These are phyloP conservation scores for Rhytidhysteron rufulum DNA, from an alignment of 2,329 filamentous ascomycete species.

Conservation along the genomic window DNA sequence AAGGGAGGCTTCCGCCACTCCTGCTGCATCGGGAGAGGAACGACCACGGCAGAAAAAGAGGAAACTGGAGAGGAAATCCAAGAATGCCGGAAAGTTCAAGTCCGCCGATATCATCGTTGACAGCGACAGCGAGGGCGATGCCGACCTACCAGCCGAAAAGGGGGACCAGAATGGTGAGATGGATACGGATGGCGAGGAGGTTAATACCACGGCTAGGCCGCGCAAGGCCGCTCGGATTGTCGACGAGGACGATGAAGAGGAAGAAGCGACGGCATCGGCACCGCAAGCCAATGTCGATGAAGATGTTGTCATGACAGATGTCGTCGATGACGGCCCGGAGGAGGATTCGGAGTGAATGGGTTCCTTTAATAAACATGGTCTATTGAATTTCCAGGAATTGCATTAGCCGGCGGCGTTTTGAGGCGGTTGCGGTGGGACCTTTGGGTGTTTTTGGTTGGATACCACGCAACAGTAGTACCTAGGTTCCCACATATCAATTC, in stretches of 20 bases:
- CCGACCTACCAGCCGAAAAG: constrained; percentile 15
- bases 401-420: not conserved
- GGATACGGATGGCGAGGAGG: constrained; percentile 5
- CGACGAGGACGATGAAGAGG: constrained; percentile 11
- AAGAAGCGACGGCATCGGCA: constrained; percentile 1
- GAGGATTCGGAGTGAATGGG: not conserved
- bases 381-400: not conserved
- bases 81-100: constrained; percentile 66
- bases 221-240: constrained; percentile 8
- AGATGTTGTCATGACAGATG: constrained; percentile 7
- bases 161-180: constrained; percentile 5
- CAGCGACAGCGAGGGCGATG: constrained; percentile 53
- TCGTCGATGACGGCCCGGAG: not conserved
- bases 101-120: constrained; percentile 79
- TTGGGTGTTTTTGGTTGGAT: too few species aligned
- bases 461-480: too few species aligned
- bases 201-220: constrained; percentile 4
- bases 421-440: too few species aligned
- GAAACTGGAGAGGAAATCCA: constrained; percentile 53
- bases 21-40: constrained; percentile 53
- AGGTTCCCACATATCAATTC: too few species aligned
- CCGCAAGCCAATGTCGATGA: constrained; percentile 3
- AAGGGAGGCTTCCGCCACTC: constrained; percentile 35
- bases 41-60: constrained; percentile 59
- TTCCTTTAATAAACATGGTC: not conserved